Evolutionary conservation across 2,329 filamentous ascomycete species (phyloP).

Genomic region (Colletotrichum salicis): DNA sequence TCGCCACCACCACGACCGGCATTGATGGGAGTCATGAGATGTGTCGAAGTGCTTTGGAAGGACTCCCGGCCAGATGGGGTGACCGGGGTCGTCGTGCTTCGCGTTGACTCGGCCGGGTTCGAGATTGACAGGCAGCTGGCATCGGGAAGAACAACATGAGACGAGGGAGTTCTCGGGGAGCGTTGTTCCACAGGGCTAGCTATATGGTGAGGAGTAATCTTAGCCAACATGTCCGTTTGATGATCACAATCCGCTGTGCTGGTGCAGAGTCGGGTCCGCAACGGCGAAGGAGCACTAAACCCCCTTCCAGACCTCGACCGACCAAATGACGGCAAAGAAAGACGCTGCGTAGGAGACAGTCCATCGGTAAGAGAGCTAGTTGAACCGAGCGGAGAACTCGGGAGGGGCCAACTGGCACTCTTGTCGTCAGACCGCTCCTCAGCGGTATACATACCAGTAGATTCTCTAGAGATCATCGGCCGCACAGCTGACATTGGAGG

Average conservation of each 20-base stretch:
- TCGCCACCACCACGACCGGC: slow-evolving; percentile 74
- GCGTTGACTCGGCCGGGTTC: slow-evolving; percentile 58
- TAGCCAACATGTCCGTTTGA: slow-evolving; percentile 60
- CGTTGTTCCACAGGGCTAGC: slow-evolving; percentile 71
- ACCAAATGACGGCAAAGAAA: slow-evolving; percentile 52
- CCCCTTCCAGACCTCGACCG: slow-evolving; percentile 44
- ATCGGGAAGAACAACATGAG: slow-evolving; percentile 79
- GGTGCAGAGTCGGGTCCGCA: slow-evolving; percentile 42
- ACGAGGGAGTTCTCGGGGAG: slow-evolving; percentile 83
- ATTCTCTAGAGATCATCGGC: slow-evolving; percentile 48
- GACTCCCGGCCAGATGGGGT: slow-evolving; percentile 74
- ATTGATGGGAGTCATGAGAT: slow-evolving; percentile 76
- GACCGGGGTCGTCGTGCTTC: slow-evolving; percentile 63
- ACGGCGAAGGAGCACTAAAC: slow-evolving; percentile 48
- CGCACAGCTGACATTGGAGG: slow-evolving; percentile 55
- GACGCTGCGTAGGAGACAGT: slow-evolving; percentile 45
- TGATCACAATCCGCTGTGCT: slow-evolving; percentile 41
- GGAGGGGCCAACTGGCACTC: slow-evolving; percentile 1
- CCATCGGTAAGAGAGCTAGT: slow-evolving; percentile 46
- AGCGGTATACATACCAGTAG: slow-evolving; percentile 57
- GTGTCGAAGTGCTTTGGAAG: slow-evolving; percentile 58
- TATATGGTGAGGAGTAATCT: slow-evolving; percentile 60
- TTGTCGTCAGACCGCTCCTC: slow-evolving; percentile 21
- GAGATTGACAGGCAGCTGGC: slow-evolving; percentile 87
- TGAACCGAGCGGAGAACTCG: slow-evolving; percentile 38